phyloP scores from a whole-genome alignment of 2,329 filamentous ascomycete genomes.

The Macrophomina pseudophaseolina region DNA sequence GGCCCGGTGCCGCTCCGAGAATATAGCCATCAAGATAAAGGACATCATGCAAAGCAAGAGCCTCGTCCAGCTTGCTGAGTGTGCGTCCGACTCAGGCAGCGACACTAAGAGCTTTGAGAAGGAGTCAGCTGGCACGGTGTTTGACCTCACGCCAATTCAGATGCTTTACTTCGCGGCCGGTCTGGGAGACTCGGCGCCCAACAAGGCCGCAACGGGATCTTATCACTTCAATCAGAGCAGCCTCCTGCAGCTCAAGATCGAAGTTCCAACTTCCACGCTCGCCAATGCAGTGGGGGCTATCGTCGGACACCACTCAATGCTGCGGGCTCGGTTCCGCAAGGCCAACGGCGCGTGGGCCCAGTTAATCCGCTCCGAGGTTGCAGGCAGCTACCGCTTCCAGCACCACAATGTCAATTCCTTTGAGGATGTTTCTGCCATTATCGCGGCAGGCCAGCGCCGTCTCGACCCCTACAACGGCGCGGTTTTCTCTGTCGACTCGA shows the following conservation, averaged over 20 bases:
- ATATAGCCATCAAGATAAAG: slow-evolving; percentile 28
- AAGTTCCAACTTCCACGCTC: slow-evolving; percentile 35
- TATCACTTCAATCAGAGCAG: slow-evolving; percentile 44
- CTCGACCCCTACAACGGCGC: slow-evolving; percentile 13
- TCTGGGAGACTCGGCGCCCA: slow-evolving; percentile 32
- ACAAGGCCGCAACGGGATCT: slow-evolving; percentile 22
- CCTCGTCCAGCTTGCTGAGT: slow-evolving; percentile 11
- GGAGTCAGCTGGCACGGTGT: slow-evolving; percentile 36
- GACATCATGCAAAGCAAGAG: slow-evolving; percentile 9
- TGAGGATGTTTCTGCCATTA: not conserved
- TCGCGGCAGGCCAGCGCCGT: slow-evolving; percentile 1
- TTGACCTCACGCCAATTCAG: slow-evolving; percentile 41
- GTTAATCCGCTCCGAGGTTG: slow-evolving; percentile 29
- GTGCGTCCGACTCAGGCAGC: not conserved
- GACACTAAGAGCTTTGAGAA: slow-evolving; percentile 28
- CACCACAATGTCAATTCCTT: not conserved
- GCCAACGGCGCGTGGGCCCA: slow-evolving; percentile 38
- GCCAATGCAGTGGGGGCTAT: slow-evolving; percentile 35
- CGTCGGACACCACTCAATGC: slow-evolving; percentile 40
- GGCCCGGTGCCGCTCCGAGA: not conserved
- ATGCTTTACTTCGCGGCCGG: slow-evolving; percentile 40
- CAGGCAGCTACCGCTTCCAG: slow-evolving; percentile 9
- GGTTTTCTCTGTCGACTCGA: slow-evolving; percentile 1
- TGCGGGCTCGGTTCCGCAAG: slow-evolving; percentile 40
- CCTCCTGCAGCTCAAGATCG: slow-evolving; percentile 38